Evolutionary conservation across 2,329 filamentous ascomycete species (phyloP), one percentile per base, ranked within the genome.

Genomic region (Metarhizium humberi): DNA sequence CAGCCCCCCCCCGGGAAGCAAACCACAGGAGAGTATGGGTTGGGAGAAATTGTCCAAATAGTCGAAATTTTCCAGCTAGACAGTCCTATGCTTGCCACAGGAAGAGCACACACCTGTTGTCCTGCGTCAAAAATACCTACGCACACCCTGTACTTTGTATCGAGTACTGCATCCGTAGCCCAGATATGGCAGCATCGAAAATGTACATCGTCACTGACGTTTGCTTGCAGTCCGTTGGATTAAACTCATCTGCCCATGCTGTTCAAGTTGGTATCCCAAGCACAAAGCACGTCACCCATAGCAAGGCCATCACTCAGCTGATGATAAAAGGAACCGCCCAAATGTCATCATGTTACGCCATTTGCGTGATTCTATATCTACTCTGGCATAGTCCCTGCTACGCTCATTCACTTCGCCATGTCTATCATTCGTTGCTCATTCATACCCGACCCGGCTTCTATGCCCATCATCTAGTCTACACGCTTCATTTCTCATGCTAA

Each of bases 131-230:
- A 42, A 40, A 18, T 20, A 30, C 50, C 46, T 32, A 52, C 25
- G 14, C 20, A 20, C 42, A 30, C 51, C 16, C 13, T 20, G 20
- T 29, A 52, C 46, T 11, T 42, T 14, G 20, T 29, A 48, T 55
- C 54, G 56, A 61, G 68, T 65, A 59, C 57, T 61, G 62, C 64
- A 60, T 57, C 48, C 30, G 56, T 69, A 67, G 66, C 56, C 57
- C 55, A 53, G 57, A 70, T 70, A 67, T 63, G 60, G 58, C 57
- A 46, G n/a, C 43, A 20, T n/a, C 13, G n/a, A 25, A 25, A 1
- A 25, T 46, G n/a, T 46, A n/a, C 43, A 4, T 3, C 25, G 3
- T 25, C 25, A 25, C 25, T 25, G 25, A 25, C 25, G 4, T 4
- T 25, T 25, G 25, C 25, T 25, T 25, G 3, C 3, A 25, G 25